Base-by-base conservation (phyloP, 2,329 filamentous ascomycete species). In the Talaromyces islandicus region DNA sequence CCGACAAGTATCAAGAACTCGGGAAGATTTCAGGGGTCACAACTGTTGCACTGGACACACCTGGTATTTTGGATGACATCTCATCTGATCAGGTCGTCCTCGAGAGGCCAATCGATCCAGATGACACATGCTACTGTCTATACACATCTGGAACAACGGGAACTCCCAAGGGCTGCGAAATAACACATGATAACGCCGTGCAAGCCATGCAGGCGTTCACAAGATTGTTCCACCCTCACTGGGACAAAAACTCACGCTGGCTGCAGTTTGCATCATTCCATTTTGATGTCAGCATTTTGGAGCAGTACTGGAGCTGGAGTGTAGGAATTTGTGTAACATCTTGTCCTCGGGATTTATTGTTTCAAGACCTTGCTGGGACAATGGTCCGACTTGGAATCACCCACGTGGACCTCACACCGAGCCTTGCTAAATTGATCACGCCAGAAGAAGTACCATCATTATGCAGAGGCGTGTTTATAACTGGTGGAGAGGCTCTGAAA, bases 251-350 rank as follows among this genome's bases (percentile, higher is more conserved):
- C 0, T 95, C 92, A 0, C 85, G 89, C 60, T 97, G 91, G 88
- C 80, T 97, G 0, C 93, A 97, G 69, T 97, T 97, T 69, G 93
- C 93, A 1, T 92, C 91, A 0, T 91, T 96, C 60, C 93, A 96
- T 72, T 97, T 97, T 63, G 93, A 97, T 67, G 92, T 97, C 4
- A 94, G 90, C 1, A 89, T 97, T 0, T 81, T 97, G 0, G 92
- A 97, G 70, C 92, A 96, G 68, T 97, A 93, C 71, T 97, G 91
- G 91, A 94, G 88, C 60, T 97, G 92, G 92, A 91, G 88, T 29
- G 89, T 94, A 0, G 92, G 92, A 1, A 92, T 97, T 27, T 88
- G 89, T 4, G 83, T 97, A 0, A 88, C 93, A 1, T 87, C 90
- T 2, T 92, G 90, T 7, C 89, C 91, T 0, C 84, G 90, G 64